phyloP scores from a whole-genome alignment of 495 filamentous ascomycete genomes.

The Daldinia childiae region DNA sequence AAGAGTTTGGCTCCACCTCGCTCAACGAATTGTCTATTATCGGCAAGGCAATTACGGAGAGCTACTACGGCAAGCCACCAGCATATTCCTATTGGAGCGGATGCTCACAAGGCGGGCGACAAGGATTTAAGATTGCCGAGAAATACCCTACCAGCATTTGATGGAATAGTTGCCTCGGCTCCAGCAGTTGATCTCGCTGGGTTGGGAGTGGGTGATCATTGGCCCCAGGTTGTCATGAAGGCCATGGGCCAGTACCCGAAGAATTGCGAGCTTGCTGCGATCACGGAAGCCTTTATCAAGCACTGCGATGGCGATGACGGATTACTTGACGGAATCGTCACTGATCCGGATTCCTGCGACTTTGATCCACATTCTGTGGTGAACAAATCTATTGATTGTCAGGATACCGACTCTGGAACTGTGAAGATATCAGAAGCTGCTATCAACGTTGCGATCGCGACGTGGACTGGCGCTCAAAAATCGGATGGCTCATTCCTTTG shows the following conservation, averaged over 20 bases:
- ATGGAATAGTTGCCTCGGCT: slow-evolving; percentile 54
- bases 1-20: slow-evolving; percentile 50
- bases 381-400: slow-evolving; percentile 34
- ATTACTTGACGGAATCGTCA: slow-evolving; percentile 50
- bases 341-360: slow-evolving; percentile 47
- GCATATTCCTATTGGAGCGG: slow-evolving; percentile 56
- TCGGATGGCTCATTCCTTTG: slow-evolving; percentile 18
- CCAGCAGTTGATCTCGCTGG: slow-evolving; percentile 46
- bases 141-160: slow-evolving; percentile 54
- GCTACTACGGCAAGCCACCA: slow-evolving; percentile 49
- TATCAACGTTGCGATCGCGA: slow-evolving; percentile 34
- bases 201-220: slow-evolving; percentile 23
- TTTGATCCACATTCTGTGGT: slow-evolving; percentile 51
- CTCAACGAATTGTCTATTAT: slow-evolving; percentile 46
- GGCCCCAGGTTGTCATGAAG: slow-evolving; percentile 49
- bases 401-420: slow-evolving; percentile 14
- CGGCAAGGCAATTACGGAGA: slow-evolving; percentile 44
- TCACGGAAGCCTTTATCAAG: slow-evolving; percentile 43
- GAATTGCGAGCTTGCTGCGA: slow-evolving; percentile 42
- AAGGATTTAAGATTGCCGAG: slow-evolving; percentile 55
- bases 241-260: slow-evolving; percentile 26
- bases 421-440: slow-evolving; percentile 20
- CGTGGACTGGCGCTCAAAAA: slow-evolving; percentile 38
- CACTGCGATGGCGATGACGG: slow-evolving; percentile 53
- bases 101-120: slow-evolving; percentile 56